These are phyloP conservation scores for Agroathelia rolfsii DNA, from an alignment of 1,284 basidiomycete species.

Conservation along the genomic window DNA sequence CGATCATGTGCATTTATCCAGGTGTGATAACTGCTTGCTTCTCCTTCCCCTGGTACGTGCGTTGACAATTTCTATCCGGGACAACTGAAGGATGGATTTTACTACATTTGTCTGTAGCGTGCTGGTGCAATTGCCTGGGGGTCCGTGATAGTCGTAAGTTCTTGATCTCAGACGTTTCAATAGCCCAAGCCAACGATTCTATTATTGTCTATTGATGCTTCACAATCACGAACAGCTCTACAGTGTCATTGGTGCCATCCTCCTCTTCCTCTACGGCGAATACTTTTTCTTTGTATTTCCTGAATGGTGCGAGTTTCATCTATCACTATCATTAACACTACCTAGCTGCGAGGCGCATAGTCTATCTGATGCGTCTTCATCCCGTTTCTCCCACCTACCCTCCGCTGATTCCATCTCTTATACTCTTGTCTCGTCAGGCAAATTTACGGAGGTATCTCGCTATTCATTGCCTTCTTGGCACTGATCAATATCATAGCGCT, in stretches of 20 bases:
- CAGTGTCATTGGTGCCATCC: slow-evolving; percentile 59
- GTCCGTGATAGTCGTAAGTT: slow-evolving; percentile 49
- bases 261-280: slow-evolving; percentile 56
- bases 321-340: too few species aligned
- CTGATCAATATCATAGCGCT: slow-evolving; percentile 54
- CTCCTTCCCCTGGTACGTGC: slow-evolving; percentile 53
- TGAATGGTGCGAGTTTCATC: slow-evolving; percentile 64
- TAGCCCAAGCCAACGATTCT: slow-evolving; percentile 9
- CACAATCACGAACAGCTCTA: too few species aligned
- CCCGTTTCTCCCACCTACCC: slow-evolving; percentile 9
- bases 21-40: slow-evolving; percentile 68
- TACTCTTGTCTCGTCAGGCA: slow-evolving; percentile 46
- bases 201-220: too few species aligned
- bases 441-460: slow-evolving; percentile 66
- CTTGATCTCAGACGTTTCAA: slow-evolving; percentile 8
- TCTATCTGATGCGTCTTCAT: too few species aligned
- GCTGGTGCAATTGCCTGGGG: slow-evolving; percentile 71
- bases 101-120: slow-evolving; percentile 33
- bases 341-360: too few species aligned
- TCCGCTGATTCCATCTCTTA: slow-evolving; percentile 6
- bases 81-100: too few species aligned
- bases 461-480: slow-evolving; percentile 47
- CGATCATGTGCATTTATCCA: too few species aligned
- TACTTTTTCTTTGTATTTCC: slow-evolving; percentile 63
- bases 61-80: too few species aligned